phyloP scores from a whole-genome alignment of 176 grass and related monocot species.

The Poa pratensis region DNA sequence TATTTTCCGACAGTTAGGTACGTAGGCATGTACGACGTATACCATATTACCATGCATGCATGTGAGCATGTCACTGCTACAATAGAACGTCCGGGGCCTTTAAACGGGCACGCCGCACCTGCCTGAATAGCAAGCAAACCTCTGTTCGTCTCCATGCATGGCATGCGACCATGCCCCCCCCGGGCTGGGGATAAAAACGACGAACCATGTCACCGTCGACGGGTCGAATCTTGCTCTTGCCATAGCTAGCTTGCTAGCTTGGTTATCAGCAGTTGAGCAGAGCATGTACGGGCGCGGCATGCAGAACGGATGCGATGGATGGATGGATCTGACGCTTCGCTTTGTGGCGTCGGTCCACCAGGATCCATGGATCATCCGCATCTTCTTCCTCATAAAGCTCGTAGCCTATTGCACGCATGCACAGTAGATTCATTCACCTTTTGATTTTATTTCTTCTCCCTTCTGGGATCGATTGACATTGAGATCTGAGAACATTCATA shows the following conservation, averaged over 20 bases:
- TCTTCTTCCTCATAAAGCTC: background rate
- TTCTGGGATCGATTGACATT: background rate
- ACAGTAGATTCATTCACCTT: constrained; percentile 11
- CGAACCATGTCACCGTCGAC: constrained; percentile 3
- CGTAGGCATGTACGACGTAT: too few relatives aligned
- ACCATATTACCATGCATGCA: too few relatives aligned
- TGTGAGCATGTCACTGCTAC: too few relatives aligned
- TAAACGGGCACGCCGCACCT: constrained; percentile 26
- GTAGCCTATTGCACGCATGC: background rate
- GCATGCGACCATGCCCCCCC: background rate
- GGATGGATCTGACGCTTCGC: constrained; percentile 22
- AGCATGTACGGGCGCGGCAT: background rate
- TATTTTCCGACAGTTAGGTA: too few relatives aligned
- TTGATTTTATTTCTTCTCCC: background rate
- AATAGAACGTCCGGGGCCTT: background rate
- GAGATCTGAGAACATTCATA: background rate
- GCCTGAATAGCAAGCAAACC: background rate
- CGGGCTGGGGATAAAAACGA: background rate
- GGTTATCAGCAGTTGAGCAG: background rate
- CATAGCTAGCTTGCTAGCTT: background rate
- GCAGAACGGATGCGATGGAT: constrained; percentile 20
- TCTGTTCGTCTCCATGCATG: background rate
- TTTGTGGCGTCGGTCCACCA: background rate
- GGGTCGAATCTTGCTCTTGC: constrained; percentile 10
- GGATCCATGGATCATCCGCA: background rate